Percentiles rank a stretch among this genome's conserved stretches.
These are phyloP conservation scores for Basipetospora chlamydospora DNA, from an alignment of 2,329 filamentous ascomycete species.

Conservation along the genomic window DNA sequence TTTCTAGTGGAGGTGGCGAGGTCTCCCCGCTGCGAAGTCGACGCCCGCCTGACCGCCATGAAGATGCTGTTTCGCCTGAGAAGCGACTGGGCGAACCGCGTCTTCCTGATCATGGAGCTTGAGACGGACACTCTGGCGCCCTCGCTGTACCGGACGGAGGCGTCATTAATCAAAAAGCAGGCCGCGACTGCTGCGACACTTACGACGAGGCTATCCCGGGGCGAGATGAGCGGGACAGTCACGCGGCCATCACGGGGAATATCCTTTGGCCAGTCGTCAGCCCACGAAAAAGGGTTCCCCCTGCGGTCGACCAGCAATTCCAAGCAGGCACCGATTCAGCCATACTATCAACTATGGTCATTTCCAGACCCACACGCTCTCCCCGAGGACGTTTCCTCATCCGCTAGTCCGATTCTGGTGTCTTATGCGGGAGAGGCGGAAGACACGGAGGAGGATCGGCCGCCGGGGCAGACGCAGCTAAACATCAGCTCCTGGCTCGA, in stretches of 20 bases:
- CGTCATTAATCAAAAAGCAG: constrained; percentile 33
- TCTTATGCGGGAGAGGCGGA: constrained; percentile 17
- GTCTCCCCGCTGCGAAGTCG: constrained; percentile 43
- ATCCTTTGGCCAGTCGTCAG: constrained; percentile 34
- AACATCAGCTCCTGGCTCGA: constrained; percentile 62
- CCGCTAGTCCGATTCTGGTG: constrained; percentile 36
- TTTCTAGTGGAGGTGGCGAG: constrained; percentile 49
- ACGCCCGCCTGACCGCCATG: constrained; percentile 60
- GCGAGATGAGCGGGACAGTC: constrained; percentile 6
- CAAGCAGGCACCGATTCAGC: constrained; percentile 18
- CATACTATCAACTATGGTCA: constrained; percentile 41
- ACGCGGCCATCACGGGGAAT: constrained; percentile 33
- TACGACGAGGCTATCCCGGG: constrained; percentile 1
- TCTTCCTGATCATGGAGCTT: constrained; percentile 55
- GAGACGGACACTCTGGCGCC: constrained; percentile 63
- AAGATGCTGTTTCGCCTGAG: constrained; percentile 70
- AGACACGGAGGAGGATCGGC: constrained; percentile 13
- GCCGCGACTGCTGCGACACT: constrained; percentile 27
- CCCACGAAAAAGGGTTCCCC: constrained; percentile 25
- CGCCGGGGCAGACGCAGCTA: constrained; percentile 25
- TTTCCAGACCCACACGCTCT: constrained; percentile 41
- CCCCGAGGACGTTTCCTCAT: constrained; percentile 28
- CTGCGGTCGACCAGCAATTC: constrained; percentile 27
- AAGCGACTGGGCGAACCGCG: constrained; percentile 64
- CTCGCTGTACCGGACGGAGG: constrained; percentile 51